phyloP scores from a whole-genome alignment of 2,329 filamentous ascomycete genomes.

The Fusarium albosuccineum region DNA sequence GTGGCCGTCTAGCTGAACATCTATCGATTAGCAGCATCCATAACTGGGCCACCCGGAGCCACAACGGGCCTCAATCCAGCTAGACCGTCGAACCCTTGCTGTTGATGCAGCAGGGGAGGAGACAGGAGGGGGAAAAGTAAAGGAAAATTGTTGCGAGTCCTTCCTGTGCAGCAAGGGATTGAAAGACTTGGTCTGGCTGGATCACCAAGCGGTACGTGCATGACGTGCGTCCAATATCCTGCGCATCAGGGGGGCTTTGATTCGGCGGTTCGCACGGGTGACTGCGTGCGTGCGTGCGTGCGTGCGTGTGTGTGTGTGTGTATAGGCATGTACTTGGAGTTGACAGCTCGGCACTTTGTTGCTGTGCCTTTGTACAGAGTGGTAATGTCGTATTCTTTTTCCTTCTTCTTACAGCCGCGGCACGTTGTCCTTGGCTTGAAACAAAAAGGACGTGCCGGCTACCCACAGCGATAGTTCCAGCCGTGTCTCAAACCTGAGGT shows the following conservation, averaged over 20 bases:
- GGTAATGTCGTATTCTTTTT: too few relatives aligned
- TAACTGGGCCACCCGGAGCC: conserved; percentile 5
- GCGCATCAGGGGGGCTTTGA: too few relatives aligned
- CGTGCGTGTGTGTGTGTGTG: too few relatives aligned
- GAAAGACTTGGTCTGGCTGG: not conserved
- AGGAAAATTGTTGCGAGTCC: not conserved
- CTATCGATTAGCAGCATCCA: not conserved
- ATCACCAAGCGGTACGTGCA: conserved; percentile 9
- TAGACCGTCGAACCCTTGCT: not conserved
- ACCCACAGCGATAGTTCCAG: conserved; percentile 9
- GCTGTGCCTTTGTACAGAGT: too few relatives aligned
- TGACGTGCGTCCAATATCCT: not conserved
- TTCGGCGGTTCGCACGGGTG: too few relatives aligned
- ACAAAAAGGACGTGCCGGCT: not conserved
- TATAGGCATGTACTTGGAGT: too few relatives aligned
- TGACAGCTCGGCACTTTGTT: too few relatives aligned
- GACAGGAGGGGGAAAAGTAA: not conserved
- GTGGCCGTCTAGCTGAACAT: conserved; percentile 2
- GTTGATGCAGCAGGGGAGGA: not conserved
- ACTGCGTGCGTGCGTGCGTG: too few relatives aligned
- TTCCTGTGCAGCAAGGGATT: not conserved
- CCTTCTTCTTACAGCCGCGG: not conserved
- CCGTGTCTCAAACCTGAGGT: conserved; percentile 12
- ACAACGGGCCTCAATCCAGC: conserved; percentile 14
- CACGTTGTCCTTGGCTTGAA: not conserved